Conservation (phyloP, 225 moss, liverwort and hornwort genomes). For the Takakia lepidozioides region DNA sequence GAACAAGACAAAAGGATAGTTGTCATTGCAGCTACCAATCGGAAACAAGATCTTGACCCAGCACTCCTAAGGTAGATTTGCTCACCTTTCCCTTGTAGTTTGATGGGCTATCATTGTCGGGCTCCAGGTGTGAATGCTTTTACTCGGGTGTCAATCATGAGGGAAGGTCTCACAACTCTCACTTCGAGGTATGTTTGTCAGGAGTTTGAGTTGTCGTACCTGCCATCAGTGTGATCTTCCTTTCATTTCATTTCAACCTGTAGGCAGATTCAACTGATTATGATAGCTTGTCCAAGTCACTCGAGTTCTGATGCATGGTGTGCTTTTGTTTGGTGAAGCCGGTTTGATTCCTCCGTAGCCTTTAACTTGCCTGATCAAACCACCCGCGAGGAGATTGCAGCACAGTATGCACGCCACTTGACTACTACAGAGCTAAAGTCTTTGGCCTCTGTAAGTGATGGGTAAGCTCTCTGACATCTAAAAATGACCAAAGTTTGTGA, state of each 20-base stretch:
- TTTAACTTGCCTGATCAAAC: slow-evolving; percentile 66
- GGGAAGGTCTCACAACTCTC: too few species aligned
- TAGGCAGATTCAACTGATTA: too few species aligned
- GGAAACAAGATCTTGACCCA: slow-evolving; percentile 80
- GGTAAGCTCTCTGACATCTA: slow-evolving; percentile 16
- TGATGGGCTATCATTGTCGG: too few species aligned
- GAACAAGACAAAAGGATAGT: slow-evolving; percentile 68
- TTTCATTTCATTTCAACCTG: too few species aligned
- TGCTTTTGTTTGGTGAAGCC: slow-evolving; percentile 22
- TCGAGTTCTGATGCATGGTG: too few species aligned
- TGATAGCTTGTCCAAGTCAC: too few species aligned
- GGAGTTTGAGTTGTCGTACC: too few species aligned
- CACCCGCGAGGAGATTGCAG: slow-evolving; percentile 71
- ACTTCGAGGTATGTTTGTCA: too few species aligned
- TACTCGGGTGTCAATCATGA: too few species aligned
- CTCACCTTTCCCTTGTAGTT: too few species aligned
- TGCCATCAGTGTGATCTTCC: too few species aligned
- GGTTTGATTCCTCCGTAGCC: slow-evolving; percentile 66
- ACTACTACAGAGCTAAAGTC: slow-evolving; percentile 49
- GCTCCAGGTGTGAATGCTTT: too few species aligned
- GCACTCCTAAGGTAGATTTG: slow-evolving; percentile 68
- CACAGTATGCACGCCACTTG: slow-evolving; percentile 73
- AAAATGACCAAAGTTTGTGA: background rate
- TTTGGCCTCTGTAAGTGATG: slow-evolving; percentile 62
- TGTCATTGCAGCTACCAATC: slow-evolving; percentile 79